A percentile compares a stretch with the other conserved stretches of the same genome.
Conservation (phyloP, 768 basidiomycete genomes). For the Collybia sordida region DNA sequence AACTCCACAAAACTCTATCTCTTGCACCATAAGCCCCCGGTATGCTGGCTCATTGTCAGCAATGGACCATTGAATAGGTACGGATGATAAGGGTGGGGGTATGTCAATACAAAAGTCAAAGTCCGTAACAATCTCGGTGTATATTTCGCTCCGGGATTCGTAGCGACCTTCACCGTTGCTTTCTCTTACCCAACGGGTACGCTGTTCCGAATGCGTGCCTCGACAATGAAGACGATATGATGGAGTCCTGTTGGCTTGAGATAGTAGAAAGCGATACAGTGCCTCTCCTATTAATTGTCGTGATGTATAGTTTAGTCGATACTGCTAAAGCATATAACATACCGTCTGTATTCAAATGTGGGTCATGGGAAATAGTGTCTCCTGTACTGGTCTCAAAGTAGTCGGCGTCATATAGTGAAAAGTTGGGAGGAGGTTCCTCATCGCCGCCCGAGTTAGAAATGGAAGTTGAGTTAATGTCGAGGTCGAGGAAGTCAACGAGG, state of each 20-base stretch:
- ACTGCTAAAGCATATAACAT: conserved; percentile 8
- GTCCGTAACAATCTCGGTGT: conserved; percentile 54
- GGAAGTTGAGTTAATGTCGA: background rate
- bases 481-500: background rate
- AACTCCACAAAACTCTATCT: conserved; percentile 42
- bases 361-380: conserved; percentile 68
- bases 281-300: conserved; percentile 53
- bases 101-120: conserved; percentile 64
- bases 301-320: conserved; percentile 10
- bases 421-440: conserved; percentile 51
- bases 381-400: conserved; percentile 48
- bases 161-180: conserved; percentile 24
- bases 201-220: conserved; percentile 53
- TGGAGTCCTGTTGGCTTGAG: conserved; percentile 46
- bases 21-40: conserved; percentile 53
- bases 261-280: conserved; percentile 64
- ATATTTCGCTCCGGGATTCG: conserved; percentile 37
- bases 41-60: conserved; percentile 59
- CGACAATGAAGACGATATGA: conserved; percentile 40
- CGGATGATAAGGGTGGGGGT: conserved; percentile 35
- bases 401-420: conserved; percentile 63
- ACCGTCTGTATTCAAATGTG: conserved; percentile 67
- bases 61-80: conserved; percentile 50
- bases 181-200: conserved; percentile 36
- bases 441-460: background rate